Evolutionary conservation across 805 yeast genomes (phyloP), one percentile per base, ranked within the genome.

Genomic region (Jamesozyma hellenica): DNA sequence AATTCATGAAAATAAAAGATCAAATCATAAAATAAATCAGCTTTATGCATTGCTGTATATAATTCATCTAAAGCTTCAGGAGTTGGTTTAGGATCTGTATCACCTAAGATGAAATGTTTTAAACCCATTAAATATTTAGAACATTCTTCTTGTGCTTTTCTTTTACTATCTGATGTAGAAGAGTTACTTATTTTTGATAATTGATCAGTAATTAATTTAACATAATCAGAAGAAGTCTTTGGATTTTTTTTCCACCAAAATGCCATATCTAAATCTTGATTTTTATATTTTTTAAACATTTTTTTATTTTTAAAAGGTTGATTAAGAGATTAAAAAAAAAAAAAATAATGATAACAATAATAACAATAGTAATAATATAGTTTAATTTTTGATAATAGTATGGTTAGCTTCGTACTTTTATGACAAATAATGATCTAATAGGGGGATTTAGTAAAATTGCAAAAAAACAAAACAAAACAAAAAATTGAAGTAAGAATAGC

Each of bases 241-340:
- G 94, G 95, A 55, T 79, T 84, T 54, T 95, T 72, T 48, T 86
- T 83, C 71, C 92, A 90, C 51, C 92, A 67, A 53, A 90, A 90
- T 11, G 96, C 82, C 96, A 88, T 86, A 38, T 50, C 59, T 34
- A 55, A 35, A 33, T 54, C 59, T 35, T 55, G 58, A 32, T 50
- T 53, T 42, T 51, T 52, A 43, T 54, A 53, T 36, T 55, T 54
- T 44, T 54, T 55, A 34, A 54, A 54, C 58, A 54, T 55, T 30
- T 9, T 32, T 8, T 6, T 18, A 15, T 17, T 21, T 12, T 13
- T 30, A 30, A 30, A 30, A 12, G 32, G 10, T n/a, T n/a, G n/a
- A n/a, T n/a, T n/a, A n/a, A n/a, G n/a, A n/a, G n/a, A n/a, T n/a
- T n/a, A n/a, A n/a, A n/a, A n/a, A n/a, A n/a, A n/a, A n/a, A n/a